A percentile compares a stretch with the other conserved stretches of the same genome.
These are phyloP conservation scores for Marasmius tenuissimus DNA, from an alignment of 1,284 basidiomycete genomes.

Conservation along the genomic window DNA sequence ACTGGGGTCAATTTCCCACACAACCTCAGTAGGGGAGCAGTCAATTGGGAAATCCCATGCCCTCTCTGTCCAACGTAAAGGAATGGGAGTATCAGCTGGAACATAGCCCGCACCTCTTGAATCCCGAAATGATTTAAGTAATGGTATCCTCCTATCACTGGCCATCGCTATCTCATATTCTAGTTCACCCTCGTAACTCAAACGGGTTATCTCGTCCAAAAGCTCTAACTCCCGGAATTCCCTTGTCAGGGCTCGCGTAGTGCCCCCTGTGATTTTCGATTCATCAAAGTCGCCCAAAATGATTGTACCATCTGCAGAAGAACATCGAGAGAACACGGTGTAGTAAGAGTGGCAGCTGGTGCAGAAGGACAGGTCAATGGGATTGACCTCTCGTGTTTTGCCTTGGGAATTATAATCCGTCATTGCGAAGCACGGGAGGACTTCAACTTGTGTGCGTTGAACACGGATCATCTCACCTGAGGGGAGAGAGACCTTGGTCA, in stretches of 20 bases:
- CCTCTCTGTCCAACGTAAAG: too few species aligned
- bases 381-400: constrained; percentile 31
- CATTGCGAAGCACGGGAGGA: constrained; percentile 41
- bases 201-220: constrained; percentile 30
- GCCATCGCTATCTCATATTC: too few species aligned
- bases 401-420: constrained; percentile 42
- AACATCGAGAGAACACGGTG: constrained; percentile 33
- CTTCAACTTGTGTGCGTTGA: constrained; percentile 28
- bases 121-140: too few species aligned
- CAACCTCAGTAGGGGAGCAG: too few species aligned
- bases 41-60: too few species aligned
- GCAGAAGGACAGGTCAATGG: constrained; percentile 30
- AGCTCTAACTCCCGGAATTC: constrained; percentile 32
- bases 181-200: constrained; percentile 20
- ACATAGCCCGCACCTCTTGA: too few species aligned
- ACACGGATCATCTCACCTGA: constrained; percentile 25
- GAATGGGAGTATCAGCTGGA: too few species aligned
- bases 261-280: constrained; percentile 20
- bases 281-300: constrained; percentile 30
- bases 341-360: constrained; percentile 32
- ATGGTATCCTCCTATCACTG: too few species aligned
- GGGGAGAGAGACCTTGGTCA: constrained; percentile 21
- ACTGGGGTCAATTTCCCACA: too few species aligned
- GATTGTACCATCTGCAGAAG: constrained; percentile 27
- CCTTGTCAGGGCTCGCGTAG: constrained; percentile 19